Base-by-base conservation (phyloP, 176 grass and related monocot species). In the Eragrostis nindensis region DNA sequence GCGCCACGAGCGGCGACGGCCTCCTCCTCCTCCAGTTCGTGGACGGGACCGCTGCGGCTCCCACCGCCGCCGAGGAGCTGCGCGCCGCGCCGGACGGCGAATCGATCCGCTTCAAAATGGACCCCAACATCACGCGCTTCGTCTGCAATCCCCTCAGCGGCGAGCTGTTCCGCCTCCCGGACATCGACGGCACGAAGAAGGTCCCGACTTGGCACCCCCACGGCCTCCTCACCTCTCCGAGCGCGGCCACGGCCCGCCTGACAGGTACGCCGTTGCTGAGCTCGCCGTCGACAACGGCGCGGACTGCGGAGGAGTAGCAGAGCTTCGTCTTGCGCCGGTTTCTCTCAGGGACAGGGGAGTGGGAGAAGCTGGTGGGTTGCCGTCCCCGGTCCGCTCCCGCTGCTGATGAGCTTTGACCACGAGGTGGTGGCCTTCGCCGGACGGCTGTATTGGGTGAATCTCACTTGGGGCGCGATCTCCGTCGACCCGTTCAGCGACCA, bases 401-500 rank as follows among this genome's bases (percentile, higher is more conserved):
- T 48, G 49, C 5, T 3, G 50, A 32, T 84, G 39, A 13, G 21
- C 63, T 5, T 47, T 0, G 73, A 80, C 13, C 84, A 74, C 26
- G 60, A 74, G 7, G 75, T 72, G 2, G 3, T 85, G 66, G 45
- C 83, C 12, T 85, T 85, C 24, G 75, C n/a, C 46, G 75, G 18
- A 29, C 56, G 75, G 32, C 56, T 79, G 7, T 85, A 67, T 36
- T 85, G 83, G 83, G 75, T 63, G 17, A 75, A 80, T 19, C 24
- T 80, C 25, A 46, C 5, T 39, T 86, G 76, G 68, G 84, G 69
- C 47, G 59, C 70, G 26, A 2, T 42, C 84, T 86, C 84, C 25
- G 39, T 39, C 59, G 76, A 86, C 76, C 84, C 84, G 19, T 86
- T 86, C 84, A 66, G 68, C 38, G 84, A 79, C 38, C 17, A 40